Percentiles rank a stretch among this genome's conserved stretches.
Conservation (phyloP, 139 green algal genomes). For the Ettlia oleoabundans region DNA sequence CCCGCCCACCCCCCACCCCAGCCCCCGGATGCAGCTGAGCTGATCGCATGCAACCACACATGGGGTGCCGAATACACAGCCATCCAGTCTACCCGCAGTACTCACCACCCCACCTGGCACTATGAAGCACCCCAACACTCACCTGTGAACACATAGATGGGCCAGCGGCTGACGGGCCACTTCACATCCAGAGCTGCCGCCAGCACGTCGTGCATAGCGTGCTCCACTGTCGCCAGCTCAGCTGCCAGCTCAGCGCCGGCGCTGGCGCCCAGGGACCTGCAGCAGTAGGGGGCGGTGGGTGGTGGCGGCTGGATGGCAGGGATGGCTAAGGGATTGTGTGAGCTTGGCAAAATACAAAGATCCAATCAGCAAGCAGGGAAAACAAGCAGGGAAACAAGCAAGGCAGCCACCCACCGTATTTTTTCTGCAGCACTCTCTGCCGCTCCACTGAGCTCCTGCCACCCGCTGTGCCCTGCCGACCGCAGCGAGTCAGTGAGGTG, state of each 20-base stretch:
- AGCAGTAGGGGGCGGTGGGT: background rate
- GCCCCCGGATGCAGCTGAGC: too few relatives aligned
- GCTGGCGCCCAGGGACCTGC: slow-evolving; percentile 6
- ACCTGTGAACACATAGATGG: slow-evolving; percentile 84
- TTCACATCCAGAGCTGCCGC: slow-evolving; percentile 16
- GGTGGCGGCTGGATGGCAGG: background rate
- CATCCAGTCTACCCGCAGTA: too few relatives aligned
- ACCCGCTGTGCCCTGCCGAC: background rate
- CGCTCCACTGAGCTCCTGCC: slow-evolving; percentile 21
- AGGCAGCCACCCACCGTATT: slow-evolving; percentile 6
- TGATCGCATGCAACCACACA: too few relatives aligned
- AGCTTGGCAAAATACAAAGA: background rate
- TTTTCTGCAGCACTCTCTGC: background rate
- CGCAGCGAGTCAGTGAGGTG: background rate
- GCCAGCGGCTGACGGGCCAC: slow-evolving; percentile 62
- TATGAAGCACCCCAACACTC: background rate
- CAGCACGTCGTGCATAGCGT: slow-evolving; percentile 1
- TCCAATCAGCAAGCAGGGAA: too few relatives aligned
- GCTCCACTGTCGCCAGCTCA: slow-evolving; percentile 10
- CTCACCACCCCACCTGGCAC: too few relatives aligned
- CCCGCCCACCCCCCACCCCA: too few relatives aligned
- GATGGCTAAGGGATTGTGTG: background rate
- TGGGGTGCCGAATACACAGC: too few relatives aligned
- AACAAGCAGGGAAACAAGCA: background rate
- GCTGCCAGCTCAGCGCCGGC: slow-evolving; percentile 2